Evolutionary conservation across 306 rosid species (phyloP), one percentile per base, ranked within the genome.

Genomic region (Rosa rugosa): DNA sequence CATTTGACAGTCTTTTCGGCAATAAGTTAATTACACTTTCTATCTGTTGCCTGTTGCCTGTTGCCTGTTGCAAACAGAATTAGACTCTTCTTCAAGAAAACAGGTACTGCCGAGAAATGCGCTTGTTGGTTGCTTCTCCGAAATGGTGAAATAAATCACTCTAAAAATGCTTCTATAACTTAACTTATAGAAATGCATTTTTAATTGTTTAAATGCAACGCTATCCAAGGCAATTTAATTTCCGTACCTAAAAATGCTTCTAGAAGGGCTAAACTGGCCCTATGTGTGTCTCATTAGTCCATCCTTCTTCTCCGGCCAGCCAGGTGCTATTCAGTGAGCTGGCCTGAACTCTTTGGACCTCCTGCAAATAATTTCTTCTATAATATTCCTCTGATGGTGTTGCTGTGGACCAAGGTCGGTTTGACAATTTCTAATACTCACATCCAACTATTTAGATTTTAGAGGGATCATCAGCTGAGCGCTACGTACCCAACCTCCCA

Each of bases 401-500:
- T 50, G 45, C 63, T 79, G 79, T 69, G 80, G 83, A 78, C 81
- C 78, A 17, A 20, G 68, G 91, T 83, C 92, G 92, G 93, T 87
- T 89, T 91, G 93, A 89, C 89, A 82, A 81, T 20, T 23, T 73
- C 83, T 6, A 50, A 16, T 8, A 8, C 41, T 45, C 36, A n/a
- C 12, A 20, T 16, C 72, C 49, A 42, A 44, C 71, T 22, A 5
- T 11, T 20, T 49, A 18, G 34, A 20, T 20, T 22, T 22, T n/a
- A n/a, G 62, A 25, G 14, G 23, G 71, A 0, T 2, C 0, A 44
- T 42, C 42, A 34, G 45, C 41, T 40, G 49, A 66, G 44, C 77
- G 73, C 81, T 54, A n/a, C n/a, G n/a, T n/a, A 59, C 77, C 59
- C 59, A 60, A 76, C 77, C 75, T 60, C 74, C 45, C 11, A 62